Base-by-base conservation (phyloP, 2,329 filamentous ascomycete species). In the Exophiala xenobiotica region DNA sequence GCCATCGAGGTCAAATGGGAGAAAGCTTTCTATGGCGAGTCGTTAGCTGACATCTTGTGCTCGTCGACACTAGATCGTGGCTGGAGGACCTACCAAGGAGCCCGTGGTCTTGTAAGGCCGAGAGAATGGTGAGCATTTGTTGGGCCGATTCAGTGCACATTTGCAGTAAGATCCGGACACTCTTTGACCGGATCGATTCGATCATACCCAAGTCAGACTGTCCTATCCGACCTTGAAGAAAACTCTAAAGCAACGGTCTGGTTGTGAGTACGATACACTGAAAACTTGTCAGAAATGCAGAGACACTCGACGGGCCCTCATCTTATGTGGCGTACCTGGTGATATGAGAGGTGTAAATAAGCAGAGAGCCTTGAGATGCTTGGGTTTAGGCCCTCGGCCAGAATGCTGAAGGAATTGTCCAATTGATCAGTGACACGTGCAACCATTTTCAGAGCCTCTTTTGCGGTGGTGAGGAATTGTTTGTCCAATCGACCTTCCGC, bases 1-100 rank as follows among this genome's bases (percentile, higher is more conserved):
- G 0, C 72, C 65, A 35, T 78, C 74, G 0, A 77, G 66, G 49
- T 78, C 74, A 44, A 76, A 76, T 0, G 74, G 73, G 0, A 78
- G 67, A 51, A 78, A 78, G 0, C 69, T 73, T 61, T 78, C 75
- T 78, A 11, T 0, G 11, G 8, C 12, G 3, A 3, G 0, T n/a
- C n/a, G n/a, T n/a, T n/a, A n/a, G 14, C 46, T 35, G 58, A 57
- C 29, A 50, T 39, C 18, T 38, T 14, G 48, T 20, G 6, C 18
- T 29, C 16, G 3, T 27, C 8, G 5, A 16, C 35, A 14, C 19
- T 7, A 0, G 1, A 22, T 19, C 51, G 6, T 47, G 49, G 19
- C 48, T 53, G 22, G 55, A 16, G 4, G 7, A 39, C 59, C 59
- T 64, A 78, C 76, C 75, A 2, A 78, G 65, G 14, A 79, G 66